Evolutionary conservation across 176 grass and related monocot species (phyloP), one percentile per base, ranked within the genome.

Genomic region (Oryza glumipatula): DNA sequence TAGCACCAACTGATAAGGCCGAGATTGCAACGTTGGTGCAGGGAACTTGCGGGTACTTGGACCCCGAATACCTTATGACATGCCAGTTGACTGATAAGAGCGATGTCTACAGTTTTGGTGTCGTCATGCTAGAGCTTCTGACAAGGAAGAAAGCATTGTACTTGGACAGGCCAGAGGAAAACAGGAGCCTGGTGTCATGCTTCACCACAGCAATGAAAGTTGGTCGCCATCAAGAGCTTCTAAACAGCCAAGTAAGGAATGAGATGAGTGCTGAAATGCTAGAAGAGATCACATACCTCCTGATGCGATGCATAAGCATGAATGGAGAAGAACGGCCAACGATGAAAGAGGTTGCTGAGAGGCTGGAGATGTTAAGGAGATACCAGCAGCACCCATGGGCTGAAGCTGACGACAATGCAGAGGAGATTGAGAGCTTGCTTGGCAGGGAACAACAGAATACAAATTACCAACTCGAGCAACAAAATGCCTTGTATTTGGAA

Each of bases 31-130:
- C 86, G 0, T 41, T 90, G 65, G 87, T 94, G 52, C 93, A 94
- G 36, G 93, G 93, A 3, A 94, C 93, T 11, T 88, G 86, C 1
- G 93, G 93, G 4, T 92, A 94, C 75, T 84, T 94, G 21, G 93
- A 94, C 12, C 93, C 93, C 0, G 90, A 95, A 52, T 95, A 86
- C 30, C 69, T 95, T 0, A 61, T 83, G 72, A 80, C 87, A 35
- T 91, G 82, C 68, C 85, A 88, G 30, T 51, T 95, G 6, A 95
- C 90, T 0, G 69, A 88, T 9, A 95, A 95, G 68, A 92, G 88
- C 16, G 90, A 95, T 49, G 93, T 95, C 0, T 95, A 95, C 9
- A 92, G 90, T 70, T 95, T 95, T 24, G 93, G 88, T 1, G 90
- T 95, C 1, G 80, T 95, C 14, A 12, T 95, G 11, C 74, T 92